phyloP scores from a whole-genome alignment of 129 eudicot species.

The sunflower (Helianthus annuus) region HanXRQr2.0-SUNRISE NC_035449.2:123333049-123333548 shows the following conservation, averaged over 20 bases:
- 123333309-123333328: constrained; percentile 57
- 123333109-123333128: neutral
- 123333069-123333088: constrained; percentile 57
- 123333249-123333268: constrained; percentile 47
- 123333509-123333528: constrained; percentile 47
- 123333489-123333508: constrained; percentile 55
- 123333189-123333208: constrained; percentile 46
- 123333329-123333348: constrained; percentile 59
- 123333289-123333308: constrained; percentile 59
- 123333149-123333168: neutral
- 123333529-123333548: constrained; percentile 43
- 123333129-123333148: neutral
- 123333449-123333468: constrained; percentile 39
- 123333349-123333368: constrained; percentile 58
- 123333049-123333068: constrained; percentile 55
- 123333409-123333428: neutral
- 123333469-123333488: constrained; percentile 62
- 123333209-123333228: constrained; percentile 42
- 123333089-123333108: constrained; percentile 27
- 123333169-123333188: constrained; percentile 53
- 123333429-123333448: neutral
- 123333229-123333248: constrained; percentile 42
- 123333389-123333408: neutral
- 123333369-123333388: constrained; percentile 12
- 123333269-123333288: constrained; percentile 56